Conservation (phyloP, 1,284 basidiomycete species). For the Microbotryum scabiosae region DNA sequence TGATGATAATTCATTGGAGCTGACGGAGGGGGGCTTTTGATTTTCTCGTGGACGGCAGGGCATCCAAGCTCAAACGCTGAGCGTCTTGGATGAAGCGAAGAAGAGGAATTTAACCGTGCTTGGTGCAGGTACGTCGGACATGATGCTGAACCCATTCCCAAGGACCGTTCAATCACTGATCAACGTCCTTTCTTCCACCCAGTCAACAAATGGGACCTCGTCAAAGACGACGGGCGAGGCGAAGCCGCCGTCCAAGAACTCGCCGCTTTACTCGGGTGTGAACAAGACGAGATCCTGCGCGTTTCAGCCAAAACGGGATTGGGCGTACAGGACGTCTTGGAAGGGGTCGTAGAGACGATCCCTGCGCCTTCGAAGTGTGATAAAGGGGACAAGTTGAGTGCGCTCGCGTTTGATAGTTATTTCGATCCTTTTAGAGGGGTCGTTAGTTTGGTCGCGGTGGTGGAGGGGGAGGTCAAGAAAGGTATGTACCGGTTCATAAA, state of each 20-base stretch:
- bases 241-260: slow-evolving; percentile 52
- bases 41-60: slow-evolving; percentile 50
- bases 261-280: slow-evolving; percentile 61
- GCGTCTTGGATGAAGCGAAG: slow-evolving; percentile 81
- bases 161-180: slow-evolving; percentile 56
- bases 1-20: not conserved
- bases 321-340: slow-evolving; percentile 64
- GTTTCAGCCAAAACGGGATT: slow-evolving; percentile 90
- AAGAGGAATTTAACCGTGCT: slow-evolving; percentile 77
- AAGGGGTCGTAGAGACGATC: slow-evolving; percentile 71
- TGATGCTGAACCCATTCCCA: slow-evolving; percentile 44
- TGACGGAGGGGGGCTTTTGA: not conserved
- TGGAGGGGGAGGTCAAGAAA: slow-evolving; percentile 50
- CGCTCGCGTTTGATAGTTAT: slow-evolving; percentile 81
- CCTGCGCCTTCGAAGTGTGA: slow-evolving; percentile 57
- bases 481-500: slow-evolving; percentile 36
- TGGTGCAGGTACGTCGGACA: slow-evolving; percentile 57
- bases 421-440: slow-evolving; percentile 96
- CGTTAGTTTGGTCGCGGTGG: slow-evolving; percentile 77
- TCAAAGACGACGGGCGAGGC: slow-evolving; percentile 28
- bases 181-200: slow-evolving; percentile 48
- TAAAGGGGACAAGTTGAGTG: slow-evolving; percentile 42
- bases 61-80: slow-evolving; percentile 94
- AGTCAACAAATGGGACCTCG: slow-evolving; percentile 47
- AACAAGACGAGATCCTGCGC: slow-evolving; percentile 59